Conservation (phyloP, 371 early-diverging fungal species). For the Rhizopus microsporus region DNA sequence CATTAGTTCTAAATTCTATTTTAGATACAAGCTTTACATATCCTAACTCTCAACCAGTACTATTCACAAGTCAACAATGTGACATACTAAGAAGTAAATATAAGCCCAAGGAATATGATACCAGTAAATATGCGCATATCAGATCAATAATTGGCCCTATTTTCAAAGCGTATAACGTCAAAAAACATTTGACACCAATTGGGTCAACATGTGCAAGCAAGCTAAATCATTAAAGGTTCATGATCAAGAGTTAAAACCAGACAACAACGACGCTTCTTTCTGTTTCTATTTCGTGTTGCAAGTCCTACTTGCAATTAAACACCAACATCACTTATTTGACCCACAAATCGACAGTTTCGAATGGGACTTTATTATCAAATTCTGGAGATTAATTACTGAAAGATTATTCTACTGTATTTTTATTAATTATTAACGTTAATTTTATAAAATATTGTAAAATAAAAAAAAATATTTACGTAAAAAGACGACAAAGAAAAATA, state of each 20-base stretch:
- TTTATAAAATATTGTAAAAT: too few relatives aligned
- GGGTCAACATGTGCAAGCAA: constrained; percentile 6
- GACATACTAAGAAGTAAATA: constrained; percentile 1
- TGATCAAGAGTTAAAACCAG: constrained; percentile 1
- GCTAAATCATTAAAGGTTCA: constrained; percentile 1
- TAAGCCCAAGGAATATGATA: neutral
- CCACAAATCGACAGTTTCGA: constrained; percentile 7
- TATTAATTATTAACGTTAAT: too few relatives aligned
- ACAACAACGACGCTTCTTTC: constrained; percentile 4
- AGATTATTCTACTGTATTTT: constrained; percentile 13
- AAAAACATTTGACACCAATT: constrained; percentile 5
- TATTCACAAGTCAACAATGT: constrained; percentile 10
- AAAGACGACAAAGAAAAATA: too few relatives aligned
- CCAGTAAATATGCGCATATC: constrained; percentile 4
- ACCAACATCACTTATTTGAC: constrained; percentile 10
- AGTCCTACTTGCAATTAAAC: constrained; percentile 1
- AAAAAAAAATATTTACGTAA: too few relatives aligned
- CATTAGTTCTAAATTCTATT: constrained; percentile 9
- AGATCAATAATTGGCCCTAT: neutral
- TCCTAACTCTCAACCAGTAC: constrained; percentile 4
- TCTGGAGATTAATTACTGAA: constrained; percentile 7
- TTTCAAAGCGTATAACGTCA: neutral
- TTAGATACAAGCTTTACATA: constrained; percentile 6
- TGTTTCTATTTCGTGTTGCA: constrained; percentile 8
- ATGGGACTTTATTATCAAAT: constrained; percentile 11